phyloP scores from a whole-genome alignment of 805 yeast genomes.

The Yarrowia osloensis region DNA sequence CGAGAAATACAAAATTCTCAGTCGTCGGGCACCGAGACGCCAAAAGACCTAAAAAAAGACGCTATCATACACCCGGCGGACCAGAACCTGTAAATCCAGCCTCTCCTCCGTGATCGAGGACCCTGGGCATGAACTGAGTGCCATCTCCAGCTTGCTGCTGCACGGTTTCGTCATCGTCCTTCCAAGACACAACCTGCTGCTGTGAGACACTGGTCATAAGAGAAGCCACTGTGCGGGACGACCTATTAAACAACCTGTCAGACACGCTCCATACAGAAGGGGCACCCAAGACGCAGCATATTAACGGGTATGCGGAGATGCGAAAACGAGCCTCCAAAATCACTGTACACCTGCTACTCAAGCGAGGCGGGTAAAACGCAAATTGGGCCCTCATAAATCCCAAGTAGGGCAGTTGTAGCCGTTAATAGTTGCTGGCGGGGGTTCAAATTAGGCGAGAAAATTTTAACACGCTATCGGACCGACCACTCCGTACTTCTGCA shows the following conservation, averaged over 20 bases:
- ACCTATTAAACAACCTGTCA: background rate
- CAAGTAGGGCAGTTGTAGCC: background rate
- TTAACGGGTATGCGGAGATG: slow-evolving; percentile 1
- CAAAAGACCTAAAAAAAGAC: background rate
- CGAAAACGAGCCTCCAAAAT: background rate
- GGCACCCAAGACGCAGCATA: background rate
- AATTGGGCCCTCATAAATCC: background rate
- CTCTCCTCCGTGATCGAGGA: background rate
- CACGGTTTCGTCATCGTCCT: background rate
- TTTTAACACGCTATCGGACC: background rate
- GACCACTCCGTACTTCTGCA: background rate
- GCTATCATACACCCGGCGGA: background rate
- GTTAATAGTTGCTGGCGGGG: background rate
- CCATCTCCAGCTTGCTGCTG: background rate
- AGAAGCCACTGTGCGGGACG: background rate
- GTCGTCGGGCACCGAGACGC: background rate
- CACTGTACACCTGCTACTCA: background rate
- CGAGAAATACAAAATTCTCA: background rate
- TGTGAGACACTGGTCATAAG: background rate
- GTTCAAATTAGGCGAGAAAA: background rate
- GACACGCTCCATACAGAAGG: background rate
- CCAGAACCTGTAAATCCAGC: background rate
- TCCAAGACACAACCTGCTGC: background rate
- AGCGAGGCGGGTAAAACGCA: background rate
- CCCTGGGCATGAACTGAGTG: too few relatives aligned